Base-by-base conservation (phyloP, 225 moss, liverwort and hornwort species). In the Lunularia cruciata region DNA sequence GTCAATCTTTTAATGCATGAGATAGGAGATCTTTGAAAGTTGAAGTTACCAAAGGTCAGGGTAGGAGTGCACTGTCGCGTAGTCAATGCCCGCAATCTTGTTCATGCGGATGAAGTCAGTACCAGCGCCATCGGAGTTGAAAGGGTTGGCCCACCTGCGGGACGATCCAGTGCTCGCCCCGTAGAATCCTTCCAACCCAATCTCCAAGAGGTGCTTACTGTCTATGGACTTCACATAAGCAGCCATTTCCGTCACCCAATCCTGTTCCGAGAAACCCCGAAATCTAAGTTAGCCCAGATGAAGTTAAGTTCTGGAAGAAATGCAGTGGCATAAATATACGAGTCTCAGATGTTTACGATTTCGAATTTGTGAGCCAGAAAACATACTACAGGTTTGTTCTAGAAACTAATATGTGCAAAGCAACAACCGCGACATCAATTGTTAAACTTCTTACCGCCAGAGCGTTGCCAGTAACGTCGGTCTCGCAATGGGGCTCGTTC, bases 131-230 rank as follows among this genome's bases (percentile, higher is more conserved):
- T 69, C 76, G 22, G 72, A 87, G 18, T 35, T 33, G 15, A 72
- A 72, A n/a, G 89, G 89, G 48, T 89, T 87, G 0, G 78, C 81
- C 26, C 63, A 6, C 74, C 68, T 47, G 26, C 55, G 2, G 67
- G 52, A 4, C 73, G 77, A 39, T 27, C 56, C 36, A 70, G 68
- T 57, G 14, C 72, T 81, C 8, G 75, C 27, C 22, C 89, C 87
- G 70, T 82, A 89, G 81, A 85, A 89, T 10, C 89, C 89, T 63
- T 89, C 89, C 8, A 89, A 39, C 5, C 89, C 89, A 26, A 85
- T 85, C 60, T 85, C 85, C 0, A 89, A 71, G 69, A 89, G 15
- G 57, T 89, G 89, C 45, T 65, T 78, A 2, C 42, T 25, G 52
- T 89, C 89, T 22, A 87, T 63, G 8, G 85, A 81, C 68, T 89